Evolutionary conservation across 495 filamentous ascomycete genomes (phyloP).

Genomic region (Hypoxylon rickii): DNA sequence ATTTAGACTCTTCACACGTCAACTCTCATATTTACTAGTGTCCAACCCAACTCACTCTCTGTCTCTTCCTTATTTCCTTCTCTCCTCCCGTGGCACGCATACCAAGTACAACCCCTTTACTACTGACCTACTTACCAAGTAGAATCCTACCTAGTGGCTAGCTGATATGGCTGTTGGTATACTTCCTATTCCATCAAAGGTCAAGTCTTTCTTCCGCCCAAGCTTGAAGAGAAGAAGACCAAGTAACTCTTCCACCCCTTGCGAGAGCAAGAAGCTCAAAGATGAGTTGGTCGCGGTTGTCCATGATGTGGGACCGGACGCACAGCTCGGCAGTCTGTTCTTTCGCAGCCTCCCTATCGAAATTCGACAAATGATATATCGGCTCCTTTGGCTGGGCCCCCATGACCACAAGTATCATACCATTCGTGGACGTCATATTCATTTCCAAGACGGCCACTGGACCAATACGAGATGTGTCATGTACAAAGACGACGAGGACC

Average conservation of each 20-base stretch:
- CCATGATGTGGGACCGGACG: constrained; percentile 2
- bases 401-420: constrained; percentile 36
- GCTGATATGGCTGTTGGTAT: constrained; percentile 27
- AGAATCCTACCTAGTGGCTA: neutral
- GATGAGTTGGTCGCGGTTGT: neutral
- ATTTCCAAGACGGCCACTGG: constrained; percentile 39
- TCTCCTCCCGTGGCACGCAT: too few relatives aligned
- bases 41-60: neutral
- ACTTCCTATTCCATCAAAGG: constrained; percentile 24
- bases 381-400: constrained; percentile 28
- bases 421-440: constrained; percentile 30
- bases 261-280: constrained; percentile 10
- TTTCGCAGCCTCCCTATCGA: constrained; percentile 38
- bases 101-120: too few relatives aligned
- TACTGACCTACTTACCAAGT: too few relatives aligned
- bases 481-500: constrained; percentile 36
- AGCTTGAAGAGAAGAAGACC: constrained; percentile 13
- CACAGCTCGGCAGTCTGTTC: constrained; percentile 27
- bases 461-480: constrained; percentile 38
- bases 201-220: constrained; percentile 32
- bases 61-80: neutral
- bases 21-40: neutral
- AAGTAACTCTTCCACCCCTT: constrained; percentile 12
- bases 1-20: constrained; percentile 9
- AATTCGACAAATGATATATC: constrained; percentile 42